phyloP scores from a whole-genome alignment of 179 eudicot species.

The Spinacia oleracea region DNA sequence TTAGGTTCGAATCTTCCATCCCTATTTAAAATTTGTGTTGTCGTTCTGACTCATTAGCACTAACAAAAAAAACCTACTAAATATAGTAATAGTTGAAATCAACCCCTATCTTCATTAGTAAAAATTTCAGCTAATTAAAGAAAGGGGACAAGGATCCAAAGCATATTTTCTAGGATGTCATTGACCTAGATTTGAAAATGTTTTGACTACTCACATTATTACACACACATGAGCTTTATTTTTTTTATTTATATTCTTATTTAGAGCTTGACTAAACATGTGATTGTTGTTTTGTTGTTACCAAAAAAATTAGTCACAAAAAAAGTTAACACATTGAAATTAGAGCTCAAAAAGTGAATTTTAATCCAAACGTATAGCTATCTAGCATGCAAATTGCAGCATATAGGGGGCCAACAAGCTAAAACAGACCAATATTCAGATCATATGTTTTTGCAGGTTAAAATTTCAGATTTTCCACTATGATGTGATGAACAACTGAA shows the following conservation, averaged over 20 bases:
- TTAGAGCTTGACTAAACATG: not conserved
- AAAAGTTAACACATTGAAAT: not conserved
- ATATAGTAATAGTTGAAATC: not conserved
- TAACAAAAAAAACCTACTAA: no score
- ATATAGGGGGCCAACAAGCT: slow-evolving; percentile 11
- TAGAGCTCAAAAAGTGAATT: not conserved
- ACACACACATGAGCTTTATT: not conserved
- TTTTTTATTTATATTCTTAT: not conserved
- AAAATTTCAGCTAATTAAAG: no score
- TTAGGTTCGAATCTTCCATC: no score
- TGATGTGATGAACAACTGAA: slow-evolving; percentile 44
- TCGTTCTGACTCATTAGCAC: no score
- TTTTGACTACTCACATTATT: not conserved
- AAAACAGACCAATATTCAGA: slow-evolving; percentile 31
- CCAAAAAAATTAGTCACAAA: not conserved
- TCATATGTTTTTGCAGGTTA: slow-evolving; percentile 31
- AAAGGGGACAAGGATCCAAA: not conserved
- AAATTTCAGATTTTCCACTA: slow-evolving; percentile 23
- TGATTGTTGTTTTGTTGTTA: not conserved
- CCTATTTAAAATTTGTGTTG: no score
- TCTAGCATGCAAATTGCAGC: not conserved
- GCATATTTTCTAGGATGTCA: not conserved
- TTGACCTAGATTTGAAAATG: not conserved
- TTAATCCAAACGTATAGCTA: not conserved
- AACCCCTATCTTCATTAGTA: no score